Conservation (phyloP, 2,329 filamentous ascomycete genomes). For the Monosporascus sp. region DNA sequence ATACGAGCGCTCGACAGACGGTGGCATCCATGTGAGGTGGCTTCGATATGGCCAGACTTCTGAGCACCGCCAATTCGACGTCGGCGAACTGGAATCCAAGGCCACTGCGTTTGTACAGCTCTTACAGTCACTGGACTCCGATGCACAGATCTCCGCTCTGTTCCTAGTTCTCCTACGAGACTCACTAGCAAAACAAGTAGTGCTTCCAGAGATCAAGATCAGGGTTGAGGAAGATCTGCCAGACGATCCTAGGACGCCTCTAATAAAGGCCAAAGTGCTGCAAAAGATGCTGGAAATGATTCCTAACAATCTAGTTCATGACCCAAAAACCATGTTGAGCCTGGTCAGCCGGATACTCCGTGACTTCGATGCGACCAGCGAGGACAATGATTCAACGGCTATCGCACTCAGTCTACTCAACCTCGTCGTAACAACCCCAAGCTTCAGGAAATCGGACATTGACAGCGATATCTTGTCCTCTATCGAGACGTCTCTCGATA, state of each 20-base stretch:
- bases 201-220: conserved; percentile 19
- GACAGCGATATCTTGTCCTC: conserved; percentile 34
- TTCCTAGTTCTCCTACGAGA: conserved; percentile 55
- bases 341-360: conserved; percentile 57
- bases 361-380: conserved; percentile 34
- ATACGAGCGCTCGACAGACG: conserved; percentile 40
- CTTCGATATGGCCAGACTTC: conserved; percentile 14
- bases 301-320: conserved; percentile 56
- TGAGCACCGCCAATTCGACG: conserved; percentile 27
- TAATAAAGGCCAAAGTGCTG: conserved; percentile 57
- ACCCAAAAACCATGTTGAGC: conserved; percentile 59
- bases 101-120: conserved; percentile 43
- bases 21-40: conserved; percentile 46
- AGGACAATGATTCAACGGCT: conserved; percentile 43
- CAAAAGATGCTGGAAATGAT: conserved; percentile 60
- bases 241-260: conserved; percentile 37
- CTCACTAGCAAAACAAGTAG: conserved; percentile 43
- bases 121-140: conserved; percentile 43
- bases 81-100: conserved; percentile 41
- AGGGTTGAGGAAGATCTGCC: conserved; percentile 25
- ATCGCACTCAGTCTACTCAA: conserved; percentile 58
- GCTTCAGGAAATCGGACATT: conserved; percentile 45
- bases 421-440: conserved; percentile 51
- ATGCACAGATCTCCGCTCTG: conserved; percentile 52
- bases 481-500: conserved; percentile 44